A percentile compares a stretch with the other conserved stretches of the same genome.
These are phyloP conservation scores for Colletotrichum somersetense DNA, from an alignment of 2,329 filamentous ascomycete genomes.

Conservation along the genomic window DNA sequence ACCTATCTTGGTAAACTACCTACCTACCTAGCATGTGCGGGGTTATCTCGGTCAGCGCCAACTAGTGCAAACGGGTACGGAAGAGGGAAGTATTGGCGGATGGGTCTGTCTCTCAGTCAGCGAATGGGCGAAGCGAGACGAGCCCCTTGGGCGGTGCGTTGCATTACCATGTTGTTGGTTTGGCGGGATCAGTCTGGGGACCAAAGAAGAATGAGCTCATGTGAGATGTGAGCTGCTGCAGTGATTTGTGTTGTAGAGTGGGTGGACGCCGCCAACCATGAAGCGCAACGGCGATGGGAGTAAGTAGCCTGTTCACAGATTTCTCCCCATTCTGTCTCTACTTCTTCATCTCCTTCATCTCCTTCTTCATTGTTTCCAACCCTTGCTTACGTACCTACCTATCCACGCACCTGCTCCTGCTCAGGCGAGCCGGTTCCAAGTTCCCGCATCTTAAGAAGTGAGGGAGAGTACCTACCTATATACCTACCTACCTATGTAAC, in stretches of 20 bases:
- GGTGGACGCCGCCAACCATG: too few species aligned
- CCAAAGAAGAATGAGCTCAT: conserved; percentile 7
- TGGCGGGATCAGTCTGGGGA: conserved; percentile 7
- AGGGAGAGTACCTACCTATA: neutral
- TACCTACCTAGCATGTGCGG: neutral
- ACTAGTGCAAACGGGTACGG: conserved; percentile 2
- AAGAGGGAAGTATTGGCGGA: conserved; percentile 17
- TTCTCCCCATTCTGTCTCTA: neutral
- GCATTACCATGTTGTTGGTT: neutral
- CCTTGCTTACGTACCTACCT: neutral
- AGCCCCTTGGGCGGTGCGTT: conserved; percentile 1
- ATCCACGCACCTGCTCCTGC: neutral
- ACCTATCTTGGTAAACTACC: too few species aligned
- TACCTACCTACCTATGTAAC: too few species aligned
- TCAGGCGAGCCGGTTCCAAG: neutral
- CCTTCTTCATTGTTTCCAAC: neutral
- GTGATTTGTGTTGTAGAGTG: neutral
- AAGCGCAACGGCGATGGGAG: neutral
- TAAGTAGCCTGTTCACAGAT: neutral
- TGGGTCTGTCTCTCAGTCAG: conserved; percentile 17
- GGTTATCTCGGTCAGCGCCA: conserved; percentile 4
- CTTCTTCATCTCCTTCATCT: neutral
- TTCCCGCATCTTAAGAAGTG: too few species aligned
- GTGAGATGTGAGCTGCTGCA: conserved; percentile 28
- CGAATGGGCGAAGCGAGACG: conserved; percentile 3